Evolutionary conservation across 129 eudicot genomes (phyloP).

Genomic region (Artemisia tridentata): DNA sequence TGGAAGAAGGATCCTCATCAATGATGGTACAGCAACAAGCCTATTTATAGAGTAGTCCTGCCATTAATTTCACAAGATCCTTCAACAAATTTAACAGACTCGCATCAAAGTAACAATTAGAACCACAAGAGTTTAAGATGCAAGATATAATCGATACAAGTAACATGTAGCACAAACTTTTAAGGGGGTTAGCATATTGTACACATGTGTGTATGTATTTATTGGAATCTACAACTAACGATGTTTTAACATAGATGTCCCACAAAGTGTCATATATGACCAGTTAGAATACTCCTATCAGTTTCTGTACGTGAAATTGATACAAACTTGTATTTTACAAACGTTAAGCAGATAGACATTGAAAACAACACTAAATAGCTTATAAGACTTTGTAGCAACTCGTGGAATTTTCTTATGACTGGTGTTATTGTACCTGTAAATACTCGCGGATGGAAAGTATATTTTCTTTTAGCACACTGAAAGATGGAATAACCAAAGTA

Average conservation of each 20-base stretch:
- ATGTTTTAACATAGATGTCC: constrained; percentile 1
- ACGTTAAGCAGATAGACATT: constrained; percentile 1
- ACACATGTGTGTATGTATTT: not conserved
- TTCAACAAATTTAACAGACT: not conserved
- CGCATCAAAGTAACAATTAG: not conserved
- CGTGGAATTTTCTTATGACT: not conserved
- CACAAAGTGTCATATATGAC: not conserved
- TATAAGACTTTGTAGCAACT: not conserved
- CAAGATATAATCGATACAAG: not conserved
- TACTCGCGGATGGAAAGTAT: constrained; percentile 46
- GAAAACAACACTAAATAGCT: constrained; percentile 8
- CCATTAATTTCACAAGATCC: constrained; percentile 20
- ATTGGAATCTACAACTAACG: not conserved
- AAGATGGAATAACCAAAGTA: constrained; percentile 85
- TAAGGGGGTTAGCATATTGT: constrained; percentile 12
- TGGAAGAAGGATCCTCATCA: constrained; percentile 69
- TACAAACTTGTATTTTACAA: not conserved
- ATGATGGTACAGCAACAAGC: constrained; percentile 83
- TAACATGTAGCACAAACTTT: constrained; percentile 8
- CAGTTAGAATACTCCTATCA: not conserved
- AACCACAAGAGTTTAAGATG: constrained; percentile 2
- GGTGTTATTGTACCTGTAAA: constrained; percentile 59
- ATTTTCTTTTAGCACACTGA: constrained; percentile 60
- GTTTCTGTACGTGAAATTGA: not conserved
- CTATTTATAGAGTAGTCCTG: constrained; percentile 76